These are phyloP conservation scores for Penicillium angulare DNA, from an alignment of 495 filamentous ascomycete genomes.

Conservation along the genomic window DNA sequence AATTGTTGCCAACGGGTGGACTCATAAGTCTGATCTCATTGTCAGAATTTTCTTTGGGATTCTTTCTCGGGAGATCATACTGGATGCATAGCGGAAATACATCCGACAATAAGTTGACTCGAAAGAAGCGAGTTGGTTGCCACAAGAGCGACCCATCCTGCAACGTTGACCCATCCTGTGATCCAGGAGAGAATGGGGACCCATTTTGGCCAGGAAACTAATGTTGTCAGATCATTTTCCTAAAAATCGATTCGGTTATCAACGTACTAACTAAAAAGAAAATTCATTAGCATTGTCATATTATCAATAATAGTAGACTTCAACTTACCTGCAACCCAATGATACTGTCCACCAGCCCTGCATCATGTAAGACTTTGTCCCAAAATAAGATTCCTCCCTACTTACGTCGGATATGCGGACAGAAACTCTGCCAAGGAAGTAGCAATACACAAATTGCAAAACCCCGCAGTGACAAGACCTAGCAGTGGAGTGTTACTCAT, in stretches of 20 bases:
- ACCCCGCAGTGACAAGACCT: slow-evolving; percentile 64
- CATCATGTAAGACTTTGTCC: background rate
- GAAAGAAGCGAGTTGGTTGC: slow-evolving; percentile 47
- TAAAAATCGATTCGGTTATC: background rate
- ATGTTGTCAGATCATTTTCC: background rate
- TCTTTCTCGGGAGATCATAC: slow-evolving; percentile 6
- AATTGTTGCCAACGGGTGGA: slow-evolving; percentile 67
- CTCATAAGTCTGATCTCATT: slow-evolving; percentile 38
- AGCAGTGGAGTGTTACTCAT: slow-evolving; percentile 3
- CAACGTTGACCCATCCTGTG: slow-evolving; percentile 73
- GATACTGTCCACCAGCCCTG: slow-evolving; percentile 62
- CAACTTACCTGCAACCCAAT: slow-evolving; percentile 63
- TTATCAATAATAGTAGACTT: too few species aligned
- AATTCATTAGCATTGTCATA: slow-evolving; percentile 4
- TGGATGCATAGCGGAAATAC: slow-evolving; percentile 53
- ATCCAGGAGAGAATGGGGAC: slow-evolving; percentile 61
- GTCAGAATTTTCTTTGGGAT: background rate
- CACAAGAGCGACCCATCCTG: slow-evolving; percentile 61
- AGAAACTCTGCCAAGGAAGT: slow-evolving; percentile 69
- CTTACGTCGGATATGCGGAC: slow-evolving; percentile 65
- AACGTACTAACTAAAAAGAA: slow-evolving; percentile 27
- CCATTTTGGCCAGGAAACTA: slow-evolving; percentile 55
- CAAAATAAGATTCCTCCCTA: too few species aligned
- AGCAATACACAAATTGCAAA: slow-evolving; percentile 67
- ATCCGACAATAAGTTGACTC: slow-evolving; percentile 55